phyloP scores from a whole-genome alignment of 2,329 filamentous ascomycete genomes.

The Colletotrichum salicis region DNA sequence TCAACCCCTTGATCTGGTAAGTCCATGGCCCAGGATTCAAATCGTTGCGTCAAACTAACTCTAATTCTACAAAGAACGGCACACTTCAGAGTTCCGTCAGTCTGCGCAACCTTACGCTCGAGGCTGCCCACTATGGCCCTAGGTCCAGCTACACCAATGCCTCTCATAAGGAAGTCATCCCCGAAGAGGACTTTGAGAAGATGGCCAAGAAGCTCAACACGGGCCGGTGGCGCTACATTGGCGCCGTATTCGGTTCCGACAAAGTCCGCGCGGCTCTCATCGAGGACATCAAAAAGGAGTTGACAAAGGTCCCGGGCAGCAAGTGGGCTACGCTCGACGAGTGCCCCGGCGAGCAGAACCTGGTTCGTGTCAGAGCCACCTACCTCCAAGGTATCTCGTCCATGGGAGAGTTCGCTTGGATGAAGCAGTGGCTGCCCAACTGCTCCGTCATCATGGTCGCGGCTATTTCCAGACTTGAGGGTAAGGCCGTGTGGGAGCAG shows the following conservation, averaged over 20 bases:
- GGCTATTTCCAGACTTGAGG: constrained; percentile 14
- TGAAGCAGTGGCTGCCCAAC: constrained; percentile 29
- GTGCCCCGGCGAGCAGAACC: constrained; percentile 17
- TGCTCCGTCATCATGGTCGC: constrained; percentile 29
- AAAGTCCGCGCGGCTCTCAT: constrained; percentile 27
- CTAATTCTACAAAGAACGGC: not conserved
- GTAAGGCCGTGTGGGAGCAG: constrained; percentile 22
- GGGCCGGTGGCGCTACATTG: constrained; percentile 26
- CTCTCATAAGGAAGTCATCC: constrained; percentile 16
- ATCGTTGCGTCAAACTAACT: too few relatives aligned
- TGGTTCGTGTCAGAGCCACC: constrained; percentile 17
- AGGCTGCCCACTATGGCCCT: constrained; percentile 26
- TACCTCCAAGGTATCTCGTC: constrained; percentile 29
- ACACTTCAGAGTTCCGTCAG: constrained; percentile 24
- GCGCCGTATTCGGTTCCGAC: constrained; percentile 21
- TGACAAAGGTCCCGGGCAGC: constrained; percentile 26
- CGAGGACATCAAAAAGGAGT: constrained; percentile 14
- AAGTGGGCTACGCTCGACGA: constrained; percentile 29
- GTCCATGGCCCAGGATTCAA: too few relatives aligned
- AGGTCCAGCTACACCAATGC: constrained; percentile 34
- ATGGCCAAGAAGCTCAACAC: constrained; percentile 29
- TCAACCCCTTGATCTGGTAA: constrained; percentile 22
- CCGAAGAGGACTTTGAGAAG: constrained; percentile 26
- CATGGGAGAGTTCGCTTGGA: constrained; percentile 30
- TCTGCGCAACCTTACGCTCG: constrained; percentile 19